Conservation (phyloP, 306 rosid genomes). For the Quercus wislizeni region DNA sequence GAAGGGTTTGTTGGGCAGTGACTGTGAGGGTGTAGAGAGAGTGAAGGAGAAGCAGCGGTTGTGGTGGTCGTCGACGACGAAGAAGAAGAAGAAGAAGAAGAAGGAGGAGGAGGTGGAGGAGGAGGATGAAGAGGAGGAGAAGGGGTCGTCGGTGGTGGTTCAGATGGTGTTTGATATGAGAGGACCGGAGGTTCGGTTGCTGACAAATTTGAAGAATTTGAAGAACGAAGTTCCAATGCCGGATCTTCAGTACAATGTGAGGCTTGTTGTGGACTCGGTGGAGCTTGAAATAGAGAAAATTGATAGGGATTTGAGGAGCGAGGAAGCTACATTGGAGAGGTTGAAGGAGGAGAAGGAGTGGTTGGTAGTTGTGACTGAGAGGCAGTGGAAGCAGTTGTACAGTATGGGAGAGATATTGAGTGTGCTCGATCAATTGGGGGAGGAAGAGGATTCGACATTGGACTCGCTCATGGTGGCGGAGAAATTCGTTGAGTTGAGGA, state of each 20-base stretch:
- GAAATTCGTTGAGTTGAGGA: conserved; percentile 54
- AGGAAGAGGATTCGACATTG: conserved; percentile 55
- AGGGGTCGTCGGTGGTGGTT: background rate
- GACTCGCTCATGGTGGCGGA: conserved; percentile 66
- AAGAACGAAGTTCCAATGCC: conserved; percentile 49
- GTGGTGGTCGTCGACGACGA: conserved; percentile 7
- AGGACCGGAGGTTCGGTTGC: conserved; percentile 49
- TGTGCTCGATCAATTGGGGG: conserved; percentile 52
- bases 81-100: background rate
- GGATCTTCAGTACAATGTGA: conserved; percentile 50
- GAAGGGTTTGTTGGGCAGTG: conserved; percentile 31
- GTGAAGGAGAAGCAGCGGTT: conserved; percentile 50
- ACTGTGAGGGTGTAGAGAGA: conserved; percentile 20
- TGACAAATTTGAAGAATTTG: conserved; percentile 54
- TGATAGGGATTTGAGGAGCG: conserved; percentile 36
- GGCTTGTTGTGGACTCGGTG: conserved; percentile 44
- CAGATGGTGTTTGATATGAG: conserved; percentile 45
- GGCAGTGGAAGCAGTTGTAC: conserved; percentile 69
- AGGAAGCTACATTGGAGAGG: conserved; percentile 16
- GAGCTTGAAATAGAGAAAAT: conserved; percentile 50
- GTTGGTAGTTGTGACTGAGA: conserved; percentile 49
- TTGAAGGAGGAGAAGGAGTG: conserved; percentile 77
- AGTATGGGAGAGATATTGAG: conserved; percentile 52
- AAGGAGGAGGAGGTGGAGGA: conserved; percentile 43
- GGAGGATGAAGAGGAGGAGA: conserved; percentile 18